Conservation (phyloP, 148 eudicot species). For the Nepenthes gracilis region DNA sequence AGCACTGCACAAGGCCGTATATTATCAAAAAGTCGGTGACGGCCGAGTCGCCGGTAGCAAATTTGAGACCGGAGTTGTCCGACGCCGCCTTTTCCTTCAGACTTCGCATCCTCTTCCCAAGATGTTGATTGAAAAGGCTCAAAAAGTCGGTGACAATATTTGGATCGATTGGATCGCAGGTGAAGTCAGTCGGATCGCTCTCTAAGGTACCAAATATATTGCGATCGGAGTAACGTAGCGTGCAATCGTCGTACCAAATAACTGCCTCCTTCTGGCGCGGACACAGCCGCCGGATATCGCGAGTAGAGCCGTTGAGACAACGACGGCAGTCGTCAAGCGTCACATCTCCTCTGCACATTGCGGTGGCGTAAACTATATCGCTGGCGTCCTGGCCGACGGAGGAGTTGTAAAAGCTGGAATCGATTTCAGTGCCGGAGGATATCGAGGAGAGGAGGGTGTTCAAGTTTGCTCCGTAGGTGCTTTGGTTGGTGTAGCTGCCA, state of each 20-base stretch:
- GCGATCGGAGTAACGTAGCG: slow-evolving; percentile 29
- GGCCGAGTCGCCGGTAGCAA: slow-evolving; percentile 13
- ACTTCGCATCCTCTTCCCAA: slow-evolving; percentile 8
- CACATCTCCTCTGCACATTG: slow-evolving; percentile 39
- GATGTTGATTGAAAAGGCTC: slow-evolving; percentile 5
- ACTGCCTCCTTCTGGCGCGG: slow-evolving; percentile 23
- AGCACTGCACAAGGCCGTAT: slow-evolving; percentile 33
- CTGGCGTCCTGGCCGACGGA: slow-evolving; percentile 12
- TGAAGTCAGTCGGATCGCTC: background rate
- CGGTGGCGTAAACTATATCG: slow-evolving; percentile 23
- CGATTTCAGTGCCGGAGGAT: slow-evolving; percentile 2
- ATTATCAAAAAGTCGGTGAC: slow-evolving; percentile 1
- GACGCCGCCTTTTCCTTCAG: slow-evolving; percentile 19
- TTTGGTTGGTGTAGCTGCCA: slow-evolving; percentile 12
- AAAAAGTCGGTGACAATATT: background rate
- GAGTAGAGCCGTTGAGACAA: slow-evolving; percentile 16
- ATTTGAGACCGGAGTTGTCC: slow-evolving; percentile 18
- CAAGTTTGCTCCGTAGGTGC: slow-evolving; percentile 6
- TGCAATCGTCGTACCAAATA: slow-evolving; percentile 27
- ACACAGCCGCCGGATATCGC: slow-evolving; percentile 10
- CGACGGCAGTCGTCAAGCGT: slow-evolving; percentile 10
- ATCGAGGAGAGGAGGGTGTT: slow-evolving; percentile 3
- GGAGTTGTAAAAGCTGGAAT: slow-evolving; percentile 25
- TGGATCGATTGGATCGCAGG: background rate
- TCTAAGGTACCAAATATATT: slow-evolving; percentile 10